Evolutionary conservation across 768 basidiomycete species (phyloP).

Genomic region (Artomyces pyxidatus): DNA sequence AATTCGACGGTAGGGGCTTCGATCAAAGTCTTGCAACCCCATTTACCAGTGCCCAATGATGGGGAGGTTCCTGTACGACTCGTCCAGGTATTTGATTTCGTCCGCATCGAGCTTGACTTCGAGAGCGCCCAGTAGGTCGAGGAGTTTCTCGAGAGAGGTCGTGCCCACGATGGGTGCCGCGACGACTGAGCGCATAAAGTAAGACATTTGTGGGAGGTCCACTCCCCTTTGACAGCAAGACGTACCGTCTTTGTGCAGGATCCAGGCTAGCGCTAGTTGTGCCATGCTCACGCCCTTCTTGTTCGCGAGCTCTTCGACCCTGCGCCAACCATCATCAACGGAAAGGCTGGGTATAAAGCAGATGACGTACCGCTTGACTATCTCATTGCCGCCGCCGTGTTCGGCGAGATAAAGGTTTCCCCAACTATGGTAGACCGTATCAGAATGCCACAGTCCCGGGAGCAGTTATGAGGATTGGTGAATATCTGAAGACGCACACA

Average conservation of each 20-base stretch:
- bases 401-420: neutral
- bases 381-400: neutral
- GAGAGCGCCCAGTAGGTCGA: neutral
- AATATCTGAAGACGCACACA: slow-evolving; percentile 8
- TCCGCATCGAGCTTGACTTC: too few species aligned
- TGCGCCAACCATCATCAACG: neutral
- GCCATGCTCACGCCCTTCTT: slow-evolving; percentile 34
- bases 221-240: too few species aligned
- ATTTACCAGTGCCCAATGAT: too few species aligned
- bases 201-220: neutral
- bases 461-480: neutral
- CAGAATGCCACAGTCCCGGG: neutral
- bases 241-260: slow-evolving; percentile 15
- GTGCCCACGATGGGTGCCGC: neutral
- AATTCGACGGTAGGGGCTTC: too few species aligned
- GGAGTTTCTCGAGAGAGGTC: neutral
- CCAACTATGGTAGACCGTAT: neutral
- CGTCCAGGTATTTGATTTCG: too few species aligned
- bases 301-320: slow-evolving; percentile 34
- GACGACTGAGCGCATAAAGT: neutral
- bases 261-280: slow-evolving; percentile 32
- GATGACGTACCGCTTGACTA: neutral
- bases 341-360: neutral
- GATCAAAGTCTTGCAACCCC: too few species aligned
- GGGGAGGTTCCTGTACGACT: too few species aligned